These are phyloP conservation scores for Amorphotheca resinae DNA, from an alignment of 495 filamentous ascomycete genomes.

Conservation along the genomic window DNA sequence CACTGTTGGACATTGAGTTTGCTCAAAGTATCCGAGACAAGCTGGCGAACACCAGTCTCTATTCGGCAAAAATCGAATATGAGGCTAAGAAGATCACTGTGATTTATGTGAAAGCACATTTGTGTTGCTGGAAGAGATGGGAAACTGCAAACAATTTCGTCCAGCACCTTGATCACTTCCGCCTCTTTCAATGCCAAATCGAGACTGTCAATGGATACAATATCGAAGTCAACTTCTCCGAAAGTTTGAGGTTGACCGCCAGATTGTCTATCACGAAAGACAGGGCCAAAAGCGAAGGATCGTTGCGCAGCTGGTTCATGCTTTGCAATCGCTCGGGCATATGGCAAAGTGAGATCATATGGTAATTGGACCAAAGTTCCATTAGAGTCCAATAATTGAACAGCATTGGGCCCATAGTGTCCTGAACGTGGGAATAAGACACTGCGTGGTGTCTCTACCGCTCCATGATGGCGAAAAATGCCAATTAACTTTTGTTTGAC, in stretches of 20 bases:
- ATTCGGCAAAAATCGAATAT: slow-evolving; percentile 86
- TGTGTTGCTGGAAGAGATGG: slow-evolving; percentile 54
- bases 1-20: slow-evolving; percentile 75
- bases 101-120: slow-evolving; percentile 90
- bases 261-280: slow-evolving; percentile 68
- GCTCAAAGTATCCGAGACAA: slow-evolving; percentile 73
- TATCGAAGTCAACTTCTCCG: slow-evolving; percentile 91
- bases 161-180: slow-evolving; percentile 85
- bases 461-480: slow-evolving; percentile 86
- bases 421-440: slow-evolving; percentile 69
- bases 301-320: slow-evolving; percentile 54
- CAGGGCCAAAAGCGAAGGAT: slow-evolving; percentile 79
- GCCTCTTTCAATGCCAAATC: slow-evolving; percentile 89
- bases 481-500: slow-evolving; percentile 63
- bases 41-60: slow-evolving; percentile 47
- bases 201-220: slow-evolving; percentile 63
- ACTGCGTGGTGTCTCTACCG: slow-evolving; percentile 64
- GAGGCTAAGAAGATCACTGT: slow-evolving; percentile 68
- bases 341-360: slow-evolving; percentile 80
- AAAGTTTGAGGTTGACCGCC: slow-evolving; percentile 71
- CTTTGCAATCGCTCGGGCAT: slow-evolving; percentile 74
- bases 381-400: slow-evolving; percentile 67
- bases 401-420: slow-evolving; percentile 57
- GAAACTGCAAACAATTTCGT: slow-evolving; percentile 78
- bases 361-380: slow-evolving; percentile 83